Percentiles rank a stretch among this genome's conserved stretches.
These are phyloP conservation scores for Smittium mucronatum DNA, from an alignment of 371 early-diverging fungal genomes.

Conservation along the genomic window DNA sequence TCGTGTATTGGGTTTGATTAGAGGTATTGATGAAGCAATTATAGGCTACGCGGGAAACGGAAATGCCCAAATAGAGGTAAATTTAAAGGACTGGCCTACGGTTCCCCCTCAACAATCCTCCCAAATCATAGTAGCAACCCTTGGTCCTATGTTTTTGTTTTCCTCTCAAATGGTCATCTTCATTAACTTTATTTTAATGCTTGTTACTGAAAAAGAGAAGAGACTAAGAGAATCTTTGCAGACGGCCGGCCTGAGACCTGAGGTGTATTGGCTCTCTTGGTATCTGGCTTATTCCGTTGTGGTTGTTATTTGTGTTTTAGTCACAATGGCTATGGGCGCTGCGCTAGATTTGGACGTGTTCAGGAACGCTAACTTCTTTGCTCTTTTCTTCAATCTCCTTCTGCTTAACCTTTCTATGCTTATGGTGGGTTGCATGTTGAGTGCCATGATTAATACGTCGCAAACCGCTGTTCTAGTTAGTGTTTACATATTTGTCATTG, in stretches of 20 bases:
- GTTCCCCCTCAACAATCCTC: constrained; percentile 28
- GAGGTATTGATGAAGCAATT: constrained; percentile 10
- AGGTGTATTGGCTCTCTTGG: constrained; percentile 46
- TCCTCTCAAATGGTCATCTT: constrained; percentile 57
- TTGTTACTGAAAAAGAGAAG: constrained; percentile 59
- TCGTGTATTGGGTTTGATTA: constrained; percentile 3
- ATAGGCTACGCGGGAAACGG: constrained; percentile 16
- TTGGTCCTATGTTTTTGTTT: constrained; percentile 51
- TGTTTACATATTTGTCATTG: constrained; percentile 7
- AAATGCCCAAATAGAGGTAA: constrained; percentile 41
- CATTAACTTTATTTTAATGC: constrained; percentile 51
- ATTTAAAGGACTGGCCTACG: constrained; percentile 44
- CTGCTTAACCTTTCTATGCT: constrained; percentile 41
- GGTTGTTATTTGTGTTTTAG: constrained; percentile 38
- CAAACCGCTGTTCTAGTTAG: constrained; percentile 28
- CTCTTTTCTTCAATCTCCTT: constrained; percentile 42
- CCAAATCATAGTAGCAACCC: constrained; percentile 36
- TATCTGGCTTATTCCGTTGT: constrained; percentile 51
- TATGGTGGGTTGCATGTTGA: constrained; percentile 45
- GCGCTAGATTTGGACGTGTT: constrained; percentile 43
- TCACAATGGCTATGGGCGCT: constrained; percentile 47
- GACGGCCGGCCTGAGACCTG: constrained; percentile 52
- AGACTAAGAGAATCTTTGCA: constrained; percentile 55
- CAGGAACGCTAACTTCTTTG: constrained; percentile 47
- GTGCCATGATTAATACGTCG: constrained; percentile 42